These are phyloP conservation scores for Secale cereale DNA, from an alignment of 176 grass and related monocot species.

Conservation along the genomic window DNA sequence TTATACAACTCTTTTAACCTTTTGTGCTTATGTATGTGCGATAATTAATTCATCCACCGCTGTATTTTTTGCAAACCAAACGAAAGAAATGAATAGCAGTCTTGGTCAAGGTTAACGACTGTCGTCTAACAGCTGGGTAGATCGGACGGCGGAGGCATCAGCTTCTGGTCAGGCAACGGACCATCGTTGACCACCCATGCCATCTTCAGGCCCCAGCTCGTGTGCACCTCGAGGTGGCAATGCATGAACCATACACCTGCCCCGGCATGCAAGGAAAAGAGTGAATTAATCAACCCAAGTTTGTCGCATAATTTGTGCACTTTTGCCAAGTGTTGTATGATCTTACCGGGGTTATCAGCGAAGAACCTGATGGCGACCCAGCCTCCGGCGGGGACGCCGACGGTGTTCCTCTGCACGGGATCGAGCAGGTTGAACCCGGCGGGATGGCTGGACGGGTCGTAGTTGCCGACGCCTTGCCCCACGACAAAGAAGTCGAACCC, in stretches of 20 bases:
- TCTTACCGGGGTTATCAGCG: conserved; percentile 71
- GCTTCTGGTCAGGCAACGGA: conserved; percentile 49
- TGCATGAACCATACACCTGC: conserved; percentile 81
- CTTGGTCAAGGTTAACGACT: neutral
- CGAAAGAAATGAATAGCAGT: neutral
- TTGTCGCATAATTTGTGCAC: neutral
- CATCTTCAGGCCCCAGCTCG: conserved; percentile 74
- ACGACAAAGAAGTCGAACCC: conserved; percentile 71
- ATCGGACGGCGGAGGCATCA: conserved; percentile 59
- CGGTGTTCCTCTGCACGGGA: conserved; percentile 66
- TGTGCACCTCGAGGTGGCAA: conserved; percentile 73
- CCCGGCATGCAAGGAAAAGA: neutral
- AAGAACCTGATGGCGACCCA: conserved; percentile 81
- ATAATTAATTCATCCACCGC: neutral
- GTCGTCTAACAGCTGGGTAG: conserved; percentile 47
- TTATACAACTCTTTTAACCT: neutral
- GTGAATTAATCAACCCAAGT: neutral
- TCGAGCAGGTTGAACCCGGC: conserved; percentile 54
- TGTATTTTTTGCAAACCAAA: neutral
- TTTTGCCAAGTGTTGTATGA: neutral
- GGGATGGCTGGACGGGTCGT: conserved; percentile 35
- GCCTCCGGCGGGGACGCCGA: conserved; percentile 53
- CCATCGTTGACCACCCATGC: conserved; percentile 73
- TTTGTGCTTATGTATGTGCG: neutral
- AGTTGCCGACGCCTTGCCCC: conserved; percentile 61